Evolutionary conservation across 768 basidiomycete species (phyloP), one percentile per base, ranked within the genome.

Genomic region (Serendipita sp.): DNA sequence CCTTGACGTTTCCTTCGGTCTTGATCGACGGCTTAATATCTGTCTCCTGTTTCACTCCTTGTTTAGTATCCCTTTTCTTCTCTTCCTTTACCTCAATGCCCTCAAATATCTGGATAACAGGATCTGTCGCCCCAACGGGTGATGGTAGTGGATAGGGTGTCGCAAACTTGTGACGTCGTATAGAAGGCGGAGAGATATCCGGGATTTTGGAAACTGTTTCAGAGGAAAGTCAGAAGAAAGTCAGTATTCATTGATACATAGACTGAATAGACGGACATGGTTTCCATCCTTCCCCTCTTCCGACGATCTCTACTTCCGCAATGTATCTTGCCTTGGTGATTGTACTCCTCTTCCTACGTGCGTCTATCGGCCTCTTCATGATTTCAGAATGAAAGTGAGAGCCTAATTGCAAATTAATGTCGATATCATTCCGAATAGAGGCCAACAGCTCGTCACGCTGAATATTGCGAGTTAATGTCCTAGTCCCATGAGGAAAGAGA

Each of bases 251-350:
- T 38, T 14, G 1, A 38, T 5, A 48, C 26, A 48, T n/a, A 7
- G 5, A 9, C 17, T 7, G 5, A 9, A 17, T 17, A 17, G 5
- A 50, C 53, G 9, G 3, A 58, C 53, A 22, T 11, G 22, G 30
- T n/a, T 58, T 58, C 53, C 53, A 58, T n/a, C 53, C 53, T 58
- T 58, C 53, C 11, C 53, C 53, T 11, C 28, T 3, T 24, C 53
- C 53, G 9, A 58, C 24, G 28, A 58, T 58, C 31, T 58, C 16
- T 17, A 28, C 53, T n/a, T 22, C 53, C 11, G 17, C 24, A 17
- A 24, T 31, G 28, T 58, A 58, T 9, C 31, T 22, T 4, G 53
- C 53, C 24, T 11, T 26, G 3, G 22, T 58, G 53, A 58, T 22
- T 9, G 17, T 26, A 11, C 22, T 33, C 22, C 11, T n/a, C 53